Evolutionary conservation across 2,329 filamentous ascomycete genomes (phyloP).

Genomic region (Harringtonia aguacate): DNA sequence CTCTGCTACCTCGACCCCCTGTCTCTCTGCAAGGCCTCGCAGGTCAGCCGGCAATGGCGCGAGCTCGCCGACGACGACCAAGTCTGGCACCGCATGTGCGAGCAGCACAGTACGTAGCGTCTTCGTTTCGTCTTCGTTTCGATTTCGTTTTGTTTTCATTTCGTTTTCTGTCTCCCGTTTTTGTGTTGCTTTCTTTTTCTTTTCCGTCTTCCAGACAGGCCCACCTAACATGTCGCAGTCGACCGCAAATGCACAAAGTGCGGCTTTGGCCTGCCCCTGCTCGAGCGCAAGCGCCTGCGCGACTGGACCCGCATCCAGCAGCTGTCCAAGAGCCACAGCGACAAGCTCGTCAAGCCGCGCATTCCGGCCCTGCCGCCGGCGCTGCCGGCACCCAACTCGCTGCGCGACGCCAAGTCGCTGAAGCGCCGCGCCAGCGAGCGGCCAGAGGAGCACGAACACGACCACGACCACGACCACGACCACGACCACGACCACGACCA

Average conservation of each 20-base stretch:
- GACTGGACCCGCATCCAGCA: constrained; percentile 82
- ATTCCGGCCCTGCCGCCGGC: constrained; percentile 16
- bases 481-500: constrained; percentile 14
- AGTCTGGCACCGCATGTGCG: constrained; percentile 97
- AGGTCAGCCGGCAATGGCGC: constrained; percentile 84
- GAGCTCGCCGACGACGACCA: constrained; percentile 91
- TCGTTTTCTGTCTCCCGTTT: not conserved
- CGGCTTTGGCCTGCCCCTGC: constrained; percentile 82
- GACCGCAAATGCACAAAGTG: constrained; percentile 90
- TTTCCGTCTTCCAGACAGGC: not conserved
- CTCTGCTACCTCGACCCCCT: constrained; percentile 87
- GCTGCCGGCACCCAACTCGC: constrained; percentile 16
- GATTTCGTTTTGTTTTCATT: not conserved
- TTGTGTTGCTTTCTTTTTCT: not conserved
- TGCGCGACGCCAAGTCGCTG: constrained; percentile 13
- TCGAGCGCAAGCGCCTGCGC: constrained; percentile 79
- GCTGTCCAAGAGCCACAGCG: constrained; percentile 30
- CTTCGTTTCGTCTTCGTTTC: not conserved
- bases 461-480: constrained; percentile 21
- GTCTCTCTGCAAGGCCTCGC: constrained; percentile 89
- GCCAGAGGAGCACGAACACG: constrained; percentile 17
- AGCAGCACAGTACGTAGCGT: constrained; percentile 61
- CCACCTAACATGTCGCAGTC: constrained; percentile 23
- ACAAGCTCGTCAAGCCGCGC: constrained; percentile 15
- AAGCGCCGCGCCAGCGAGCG: constrained; percentile 25